Base-by-base conservation (phyloP, 148 eudicot genomes). In the Chenopodium quinoa region DNA sequence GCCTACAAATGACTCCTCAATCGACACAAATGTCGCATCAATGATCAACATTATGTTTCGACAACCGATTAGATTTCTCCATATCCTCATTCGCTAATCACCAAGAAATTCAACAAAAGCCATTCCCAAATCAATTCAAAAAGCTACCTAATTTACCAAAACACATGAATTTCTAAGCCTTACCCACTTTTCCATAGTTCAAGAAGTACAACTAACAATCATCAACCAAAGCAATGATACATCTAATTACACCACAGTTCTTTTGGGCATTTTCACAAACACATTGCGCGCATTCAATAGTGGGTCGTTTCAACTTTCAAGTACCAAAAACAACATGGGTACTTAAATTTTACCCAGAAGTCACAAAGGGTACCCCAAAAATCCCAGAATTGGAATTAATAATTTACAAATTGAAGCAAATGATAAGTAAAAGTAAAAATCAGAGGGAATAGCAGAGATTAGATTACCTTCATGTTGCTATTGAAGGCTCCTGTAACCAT, bases 391-490 rank as follows among this genome's bases (percentile, higher is more conserved):
- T 29, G 22, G 50, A 75, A 56, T 32, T 17, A 9, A 23, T 9
- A 58, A n/a, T n/a, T 2, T 12, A 23, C 20, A 27, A 76, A 80
- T 46, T 31, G n/a, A 50, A 69, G 17, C 56, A 70, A 64, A 13
- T 4, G 31, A 75, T 40, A 54, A 29, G 46, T 27, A 44, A 79
- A 32, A 56, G 17, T 56, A 1, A 4, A 17, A 62, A 75, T 34
- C 25, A 50, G n/a, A 65, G 27, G 47, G 16, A 34, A 12, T 9
- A 12, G 16, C 71, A 31, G 56, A 74, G 22, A 22, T 65, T 46
- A 74, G 22, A 22, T 70, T 78, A 78, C 95, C 93, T 92, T 90
- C 84, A 92, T 80, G 74, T 89, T 92, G 72, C 91, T 93, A 66
- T 77, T 87, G 75, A 90, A 88, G 29, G 92, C 81, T 70, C 78